These are phyloP conservation scores for Leishmania major DNA, from an alignment of 208 protist genomes.

Conservation along the genomic window DNA sequence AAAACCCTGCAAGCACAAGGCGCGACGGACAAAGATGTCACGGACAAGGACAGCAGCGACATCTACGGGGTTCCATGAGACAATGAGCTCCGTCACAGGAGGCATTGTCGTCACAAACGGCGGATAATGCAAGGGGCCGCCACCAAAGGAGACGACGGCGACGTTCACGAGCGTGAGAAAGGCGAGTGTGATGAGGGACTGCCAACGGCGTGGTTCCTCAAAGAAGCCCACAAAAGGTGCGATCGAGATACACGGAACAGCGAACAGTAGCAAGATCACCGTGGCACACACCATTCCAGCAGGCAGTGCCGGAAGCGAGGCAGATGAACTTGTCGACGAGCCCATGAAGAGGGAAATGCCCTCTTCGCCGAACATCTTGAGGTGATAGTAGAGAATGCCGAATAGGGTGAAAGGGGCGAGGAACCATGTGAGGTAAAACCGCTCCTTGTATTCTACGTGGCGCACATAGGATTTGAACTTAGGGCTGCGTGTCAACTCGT, in stretches of 20 bases:
- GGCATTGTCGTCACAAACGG: conserved; percentile 64
- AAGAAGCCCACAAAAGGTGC: conserved; percentile 74
- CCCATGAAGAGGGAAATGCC: conserved; percentile 28
- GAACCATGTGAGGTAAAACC: conserved; percentile 73
- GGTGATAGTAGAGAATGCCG: conserved; percentile 63
- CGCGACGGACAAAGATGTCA: conserved; percentile 28
- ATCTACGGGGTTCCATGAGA: conserved; percentile 9
- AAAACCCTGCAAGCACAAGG: conserved; percentile 54
- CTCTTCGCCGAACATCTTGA: conserved; percentile 43
- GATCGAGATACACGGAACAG: conserved; percentile 60
- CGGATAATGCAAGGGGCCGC: conserved; percentile 47
- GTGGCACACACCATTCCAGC: conserved; percentile 29
- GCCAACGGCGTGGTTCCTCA: conserved; percentile 35
- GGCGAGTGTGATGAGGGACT: conserved; percentile 31
- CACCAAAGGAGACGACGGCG: conserved; percentile 51
- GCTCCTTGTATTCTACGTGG: conserved; percentile 69
- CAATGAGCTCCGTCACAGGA: conserved; percentile 36
- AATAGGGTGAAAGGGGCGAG: conserved; percentile 57
- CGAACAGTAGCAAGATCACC: conserved; percentile 45
- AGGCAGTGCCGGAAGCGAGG: neutral
- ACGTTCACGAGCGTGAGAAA: conserved; percentile 57
- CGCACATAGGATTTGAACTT: conserved; percentile 57
- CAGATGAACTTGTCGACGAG: neutral
- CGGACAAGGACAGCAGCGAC: conserved; percentile 15
- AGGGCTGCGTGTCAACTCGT: conserved; percentile 48